Percentiles rank a stretch among this genome's conserved stretches.
Conservation (phyloP, 202 grass and related monocot genomes). For the Zoysia matrella region DNA sequence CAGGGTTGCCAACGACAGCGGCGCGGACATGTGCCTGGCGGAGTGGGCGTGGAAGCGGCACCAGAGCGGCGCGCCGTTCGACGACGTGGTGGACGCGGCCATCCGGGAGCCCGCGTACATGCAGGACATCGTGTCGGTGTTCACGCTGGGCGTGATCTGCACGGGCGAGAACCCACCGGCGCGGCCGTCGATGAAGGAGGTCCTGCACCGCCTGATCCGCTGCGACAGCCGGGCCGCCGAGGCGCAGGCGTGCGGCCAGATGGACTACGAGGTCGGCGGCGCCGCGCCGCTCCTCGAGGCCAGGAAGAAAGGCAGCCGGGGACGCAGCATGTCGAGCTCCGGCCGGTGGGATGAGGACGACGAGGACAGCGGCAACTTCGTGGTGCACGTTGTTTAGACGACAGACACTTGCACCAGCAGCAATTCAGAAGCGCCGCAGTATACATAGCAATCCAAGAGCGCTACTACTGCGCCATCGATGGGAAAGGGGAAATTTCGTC, state of each 20-base stretch:
- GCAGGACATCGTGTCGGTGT: conserved; percentile 48
- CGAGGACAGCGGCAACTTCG: conserved; percentile 55
- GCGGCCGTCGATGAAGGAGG: conserved; percentile 74
- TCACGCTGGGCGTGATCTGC: conserved; percentile 73
- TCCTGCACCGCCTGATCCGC: conserved; percentile 52
- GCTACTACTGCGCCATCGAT: too few relatives aligned
- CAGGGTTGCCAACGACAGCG: conserved; percentile 58
- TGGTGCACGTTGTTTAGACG: conserved; percentile 52
- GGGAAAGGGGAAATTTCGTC: background rate
- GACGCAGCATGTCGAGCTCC: conserved; percentile 32
- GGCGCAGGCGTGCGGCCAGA: conserved; percentile 23
- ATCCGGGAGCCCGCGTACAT: conserved; percentile 43
- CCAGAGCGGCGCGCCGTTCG: conserved; percentile 43
- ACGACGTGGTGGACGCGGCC: conserved; percentile 53
- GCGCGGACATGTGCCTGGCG: conserved; percentile 53
- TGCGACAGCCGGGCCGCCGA: conserved; percentile 40
- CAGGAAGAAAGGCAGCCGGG: conserved; percentile 49
- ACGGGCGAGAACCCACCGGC: conserved; percentile 44
- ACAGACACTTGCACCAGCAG: background rate
- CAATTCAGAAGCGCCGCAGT: background rate
- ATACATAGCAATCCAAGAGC: too few relatives aligned
- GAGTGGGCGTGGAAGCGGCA: conserved; percentile 69
- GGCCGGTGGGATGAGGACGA: conserved; percentile 30
- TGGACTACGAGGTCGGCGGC: conserved; percentile 13
- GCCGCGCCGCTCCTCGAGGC: conserved; percentile 36